Conservation (phyloP, 2,329 filamentous ascomycete genomes). For the Fusarium nelsonii region DNA sequence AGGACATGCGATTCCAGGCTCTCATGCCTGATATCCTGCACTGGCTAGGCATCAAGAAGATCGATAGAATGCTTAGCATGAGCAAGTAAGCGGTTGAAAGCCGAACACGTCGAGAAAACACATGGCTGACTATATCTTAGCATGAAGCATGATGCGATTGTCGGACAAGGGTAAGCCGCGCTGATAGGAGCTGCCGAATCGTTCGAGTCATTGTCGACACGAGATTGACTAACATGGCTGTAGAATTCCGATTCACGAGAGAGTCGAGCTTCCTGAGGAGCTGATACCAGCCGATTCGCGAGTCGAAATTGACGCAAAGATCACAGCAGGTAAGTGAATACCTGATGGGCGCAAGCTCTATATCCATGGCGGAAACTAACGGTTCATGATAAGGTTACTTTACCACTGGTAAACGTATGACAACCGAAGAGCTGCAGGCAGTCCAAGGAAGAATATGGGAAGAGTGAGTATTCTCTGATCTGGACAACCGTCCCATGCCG, state of each 20-base stretch:
- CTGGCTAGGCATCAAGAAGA: slow-evolving; percentile 98
- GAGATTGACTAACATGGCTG: slow-evolving; percentile 35
- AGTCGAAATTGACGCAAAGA: slow-evolving; percentile 99
- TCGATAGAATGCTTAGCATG: slow-evolving; percentile 98
- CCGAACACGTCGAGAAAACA: slow-evolving; percentile 19
- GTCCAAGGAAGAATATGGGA: slow-evolving; percentile 95
- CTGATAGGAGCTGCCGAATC: slow-evolving; percentile 21
- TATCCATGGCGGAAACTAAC: slow-evolving; percentile 37
- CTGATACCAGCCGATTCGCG: slow-evolving; percentile 94
- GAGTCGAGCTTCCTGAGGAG: slow-evolving; percentile 91
- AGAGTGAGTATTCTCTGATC: slow-evolving; percentile 63
- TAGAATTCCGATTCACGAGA: slow-evolving; percentile 86
- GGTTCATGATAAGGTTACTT: slow-evolving; percentile 69
- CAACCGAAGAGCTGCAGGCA: slow-evolving; percentile 83
- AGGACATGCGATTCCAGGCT: slow-evolving; percentile 97
- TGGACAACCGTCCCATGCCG: not conserved
- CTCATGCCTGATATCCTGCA: slow-evolving; percentile 98
- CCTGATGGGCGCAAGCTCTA: slow-evolving; percentile 7
- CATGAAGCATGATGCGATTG: slow-evolving; percentile 93
- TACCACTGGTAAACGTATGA: slow-evolving; percentile 91
- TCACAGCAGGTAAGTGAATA: slow-evolving; percentile 80
- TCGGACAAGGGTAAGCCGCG: slow-evolving; percentile 75
- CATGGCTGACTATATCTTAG: slow-evolving; percentile 58
- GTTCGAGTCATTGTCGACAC: slow-evolving; percentile 11
- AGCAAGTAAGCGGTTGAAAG: slow-evolving; percentile 76